Percentiles rank a stretch among this genome's conserved stretches.
phyloP scores from a whole-genome alignment of 2,329 filamentous ascomycete species.

The Zymoseptoria tritici region DNA sequence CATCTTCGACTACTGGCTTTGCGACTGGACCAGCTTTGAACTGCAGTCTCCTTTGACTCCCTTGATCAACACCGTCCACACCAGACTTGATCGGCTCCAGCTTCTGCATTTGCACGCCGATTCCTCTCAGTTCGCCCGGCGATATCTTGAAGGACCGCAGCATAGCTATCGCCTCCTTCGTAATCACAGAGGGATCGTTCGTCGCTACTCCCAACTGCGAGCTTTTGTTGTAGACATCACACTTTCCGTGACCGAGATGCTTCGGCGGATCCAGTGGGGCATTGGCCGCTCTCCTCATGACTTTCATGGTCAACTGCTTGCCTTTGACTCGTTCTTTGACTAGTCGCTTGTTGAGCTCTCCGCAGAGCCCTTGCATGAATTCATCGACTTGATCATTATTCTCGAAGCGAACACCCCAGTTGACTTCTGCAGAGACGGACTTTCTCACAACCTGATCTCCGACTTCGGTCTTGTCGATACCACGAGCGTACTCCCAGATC shows the following conservation, averaged over 20 bases:
- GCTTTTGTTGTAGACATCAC: conserved; percentile 90
- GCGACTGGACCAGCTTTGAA: conserved; percentile 53
- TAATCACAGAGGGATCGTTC: conserved; percentile 61
- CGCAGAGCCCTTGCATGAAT: conserved; percentile 77
- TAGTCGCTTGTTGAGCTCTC: conserved; percentile 74
- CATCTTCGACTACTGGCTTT: conserved; percentile 22
- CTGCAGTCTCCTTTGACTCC: conserved; percentile 70
- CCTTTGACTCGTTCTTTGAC: conserved; percentile 80
- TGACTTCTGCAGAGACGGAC: conserved; percentile 94
- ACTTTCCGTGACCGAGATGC: conserved; percentile 89
- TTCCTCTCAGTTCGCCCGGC: conserved; percentile 83
- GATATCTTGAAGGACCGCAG: conserved; percentile 75
- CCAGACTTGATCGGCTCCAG: conserved; percentile 67
- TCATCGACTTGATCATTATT: conserved; percentile 89
- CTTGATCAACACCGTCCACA: conserved; percentile 48
- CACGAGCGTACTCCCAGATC: conserved; percentile 81
- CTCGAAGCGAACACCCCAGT: conserved; percentile 94
- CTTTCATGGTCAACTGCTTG: conserved; percentile 82
- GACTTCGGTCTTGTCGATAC: conserved; percentile 78
- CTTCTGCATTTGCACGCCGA: conserved; percentile 91
- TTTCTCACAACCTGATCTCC: conserved; percentile 81
- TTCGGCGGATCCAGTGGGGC: conserved; percentile 88
- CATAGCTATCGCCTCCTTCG: conserved; percentile 77
- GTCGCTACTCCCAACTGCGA: conserved; percentile 75
- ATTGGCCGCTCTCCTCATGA: conserved; percentile 80